Conservation (phyloP, 257 asterid species). For the Solanum tacnaense region DNA sequence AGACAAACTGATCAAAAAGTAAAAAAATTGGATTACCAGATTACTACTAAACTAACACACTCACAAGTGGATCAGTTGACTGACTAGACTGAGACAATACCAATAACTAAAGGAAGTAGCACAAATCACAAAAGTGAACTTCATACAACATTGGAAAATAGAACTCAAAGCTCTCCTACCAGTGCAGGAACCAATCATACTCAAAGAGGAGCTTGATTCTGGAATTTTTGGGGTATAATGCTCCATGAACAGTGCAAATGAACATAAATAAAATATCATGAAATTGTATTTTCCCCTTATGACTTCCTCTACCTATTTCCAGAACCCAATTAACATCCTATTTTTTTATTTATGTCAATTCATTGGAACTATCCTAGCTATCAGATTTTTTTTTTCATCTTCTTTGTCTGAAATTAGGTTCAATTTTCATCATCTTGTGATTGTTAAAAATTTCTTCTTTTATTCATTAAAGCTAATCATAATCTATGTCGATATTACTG, state of each 20-base stretch:
- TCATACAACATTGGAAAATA: neutral
- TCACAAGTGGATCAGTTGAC: neutral
- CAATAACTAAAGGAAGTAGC: neutral
- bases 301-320: neutral
- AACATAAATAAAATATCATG: neutral
- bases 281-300: neutral
- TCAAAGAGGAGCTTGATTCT: neutral
- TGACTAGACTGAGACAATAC: neutral
- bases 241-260: neutral
- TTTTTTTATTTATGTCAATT: neutral
- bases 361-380: neutral
- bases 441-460: neutral
- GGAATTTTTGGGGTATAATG: neutral
- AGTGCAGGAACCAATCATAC: neutral
- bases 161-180: neutral
- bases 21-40: neutral
- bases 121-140: neutral
- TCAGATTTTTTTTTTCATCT: neutral
- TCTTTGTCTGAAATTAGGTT: neutral
- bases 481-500: neutral
- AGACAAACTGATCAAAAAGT: neutral
- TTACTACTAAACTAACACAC: neutral
- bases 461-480: neutral
- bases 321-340: neutral
- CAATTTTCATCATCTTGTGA: neutral